phyloP scores from a whole-genome alignment of 2,329 filamentous ascomycete species.

The Colletotrichum aenigma region DNA sequence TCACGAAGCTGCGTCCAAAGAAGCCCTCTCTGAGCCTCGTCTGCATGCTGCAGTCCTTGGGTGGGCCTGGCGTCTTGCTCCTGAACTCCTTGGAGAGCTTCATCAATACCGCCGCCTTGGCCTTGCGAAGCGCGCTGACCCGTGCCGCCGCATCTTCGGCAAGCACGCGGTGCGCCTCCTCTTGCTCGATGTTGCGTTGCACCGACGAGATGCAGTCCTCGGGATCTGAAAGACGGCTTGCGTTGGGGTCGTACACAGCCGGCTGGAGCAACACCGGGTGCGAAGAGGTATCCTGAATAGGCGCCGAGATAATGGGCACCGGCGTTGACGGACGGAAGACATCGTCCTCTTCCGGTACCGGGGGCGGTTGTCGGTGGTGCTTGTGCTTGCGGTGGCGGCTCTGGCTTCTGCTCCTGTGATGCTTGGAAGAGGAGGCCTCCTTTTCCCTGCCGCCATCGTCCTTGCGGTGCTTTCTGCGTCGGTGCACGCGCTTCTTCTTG shows the following conservation, averaged over 20 bases:
- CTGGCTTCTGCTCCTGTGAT: slow-evolving; percentile 22
- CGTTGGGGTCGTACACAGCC: slow-evolving; percentile 57
- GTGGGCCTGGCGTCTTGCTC: slow-evolving; percentile 16
- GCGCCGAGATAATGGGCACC: slow-evolving; percentile 49
- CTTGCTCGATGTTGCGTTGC: slow-evolving; percentile 62
- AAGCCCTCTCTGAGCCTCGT: slow-evolving; percentile 45
- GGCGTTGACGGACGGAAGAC: slow-evolving; percentile 29
- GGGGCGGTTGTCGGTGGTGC: slow-evolving; percentile 21
- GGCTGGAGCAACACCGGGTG: slow-evolving; percentile 60
- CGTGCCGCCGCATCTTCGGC: slow-evolving; percentile 63
- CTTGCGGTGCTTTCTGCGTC: slow-evolving; percentile 39
- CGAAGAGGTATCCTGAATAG: slow-evolving; percentile 52
- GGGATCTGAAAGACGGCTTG: slow-evolving; percentile 18
- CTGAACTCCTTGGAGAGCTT: slow-evolving; percentile 61
- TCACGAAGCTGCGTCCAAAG: slow-evolving; percentile 41
- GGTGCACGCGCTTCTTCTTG: slow-evolving; percentile 47
- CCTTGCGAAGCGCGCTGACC: slow-evolving; percentile 58
- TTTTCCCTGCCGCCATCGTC: slow-evolving; percentile 31
- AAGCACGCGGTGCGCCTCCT: slow-evolving; percentile 58
- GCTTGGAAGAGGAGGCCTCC: slow-evolving; percentile 22
- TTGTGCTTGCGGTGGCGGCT: slow-evolving; percentile 26
- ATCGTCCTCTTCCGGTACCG: slow-evolving; percentile 20
- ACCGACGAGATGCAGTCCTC: slow-evolving; percentile 59
- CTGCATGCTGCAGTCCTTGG: slow-evolving; percentile 33
- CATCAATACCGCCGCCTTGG: slow-evolving; percentile 63